These are phyloP conservation scores for Tilletia walkeri DNA, from an alignment of 1,284 basidiomycete genomes.

Conservation along the genomic window DNA sequence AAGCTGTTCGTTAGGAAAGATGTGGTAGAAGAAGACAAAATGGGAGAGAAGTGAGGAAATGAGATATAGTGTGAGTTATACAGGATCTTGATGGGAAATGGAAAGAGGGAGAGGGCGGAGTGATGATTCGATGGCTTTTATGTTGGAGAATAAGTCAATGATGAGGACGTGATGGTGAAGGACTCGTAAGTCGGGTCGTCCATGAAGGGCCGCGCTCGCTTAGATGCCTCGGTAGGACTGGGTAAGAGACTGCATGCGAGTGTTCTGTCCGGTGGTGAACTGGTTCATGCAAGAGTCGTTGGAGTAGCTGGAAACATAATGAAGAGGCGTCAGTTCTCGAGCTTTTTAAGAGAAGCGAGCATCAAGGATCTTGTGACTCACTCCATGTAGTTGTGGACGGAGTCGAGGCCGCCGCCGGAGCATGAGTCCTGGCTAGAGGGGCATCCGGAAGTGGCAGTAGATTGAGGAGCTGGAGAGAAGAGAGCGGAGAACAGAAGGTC, in stretches of 20 bases:
- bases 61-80: neutral
- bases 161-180: too few relatives aligned
- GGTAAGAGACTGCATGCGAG: conserved; percentile 33
- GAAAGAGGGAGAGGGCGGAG: neutral
- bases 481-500: neutral
- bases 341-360: neutral
- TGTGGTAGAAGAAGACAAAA: too few relatives aligned
- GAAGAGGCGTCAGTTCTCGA: neutral
- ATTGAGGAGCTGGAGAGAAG: conserved; percentile 56
- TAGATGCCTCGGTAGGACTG: conserved; percentile 26
- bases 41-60: too few relatives aligned
- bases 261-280: conserved; percentile 37
- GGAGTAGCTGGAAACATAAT: conserved; percentile 27
- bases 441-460: conserved; percentile 31
- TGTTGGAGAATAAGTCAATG: too few relatives aligned
- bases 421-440: conserved; percentile 34
- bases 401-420: conserved; percentile 28
- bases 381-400: conserved; percentile 44
- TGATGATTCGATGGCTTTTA: neutral
- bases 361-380: conserved; percentile 20
- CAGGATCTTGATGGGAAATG: neutral
- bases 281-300: conserved; percentile 34
- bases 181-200: too few relatives aligned
- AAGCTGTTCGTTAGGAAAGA: too few relatives aligned
- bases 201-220: neutral